Evolutionary conservation across 352 stramenopile species (phyloP).

Genomic region (Globisporangium okanoganense): DNA sequence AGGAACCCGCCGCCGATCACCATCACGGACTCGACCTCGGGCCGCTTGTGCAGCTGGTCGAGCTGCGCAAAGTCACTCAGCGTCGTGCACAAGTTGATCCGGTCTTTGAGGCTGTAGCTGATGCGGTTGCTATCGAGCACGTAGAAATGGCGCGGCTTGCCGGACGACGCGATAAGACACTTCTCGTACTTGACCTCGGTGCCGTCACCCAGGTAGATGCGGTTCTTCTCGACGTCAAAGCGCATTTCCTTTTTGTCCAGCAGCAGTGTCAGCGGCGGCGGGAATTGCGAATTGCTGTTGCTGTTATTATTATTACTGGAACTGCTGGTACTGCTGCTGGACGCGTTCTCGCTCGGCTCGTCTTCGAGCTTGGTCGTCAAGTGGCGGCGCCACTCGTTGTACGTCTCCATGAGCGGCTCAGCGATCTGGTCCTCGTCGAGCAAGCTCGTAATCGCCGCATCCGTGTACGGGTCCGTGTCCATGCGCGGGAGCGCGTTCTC

Average conservation of each 20-base stretch:
- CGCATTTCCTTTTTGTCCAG: constrained; percentile 71
- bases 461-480: constrained; percentile 37
- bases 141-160: constrained; percentile 84
- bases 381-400: constrained; percentile 90
- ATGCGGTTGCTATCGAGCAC: constrained; percentile 83
- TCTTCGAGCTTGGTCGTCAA: constrained; percentile 77
- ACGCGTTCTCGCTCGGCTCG: constrained; percentile 32
- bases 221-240: constrained; percentile 86
- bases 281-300: neutral
- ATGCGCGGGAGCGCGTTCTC: constrained; percentile 60
- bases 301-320: too few relatives aligned
- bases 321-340: constrained; percentile 4
- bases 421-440: constrained; percentile 25
- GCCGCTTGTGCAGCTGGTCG: constrained; percentile 43
- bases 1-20: constrained; percentile 90
- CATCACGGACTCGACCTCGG: constrained; percentile 56
- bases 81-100: constrained; percentile 84
- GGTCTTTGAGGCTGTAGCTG: constrained; percentile 79
- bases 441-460: constrained; percentile 10
- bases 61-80: constrained; percentile 81
- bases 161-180: constrained; percentile 84
- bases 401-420: constrained; percentile 72
- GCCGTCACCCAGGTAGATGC: constrained; percentile 75
- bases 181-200: constrained; percentile 82
- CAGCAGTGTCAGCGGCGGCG: constrained; percentile 64